Evolutionary conservation across 176 grass and related monocot species (phyloP).

Genomic region (Pontederia crassipes): DNA sequence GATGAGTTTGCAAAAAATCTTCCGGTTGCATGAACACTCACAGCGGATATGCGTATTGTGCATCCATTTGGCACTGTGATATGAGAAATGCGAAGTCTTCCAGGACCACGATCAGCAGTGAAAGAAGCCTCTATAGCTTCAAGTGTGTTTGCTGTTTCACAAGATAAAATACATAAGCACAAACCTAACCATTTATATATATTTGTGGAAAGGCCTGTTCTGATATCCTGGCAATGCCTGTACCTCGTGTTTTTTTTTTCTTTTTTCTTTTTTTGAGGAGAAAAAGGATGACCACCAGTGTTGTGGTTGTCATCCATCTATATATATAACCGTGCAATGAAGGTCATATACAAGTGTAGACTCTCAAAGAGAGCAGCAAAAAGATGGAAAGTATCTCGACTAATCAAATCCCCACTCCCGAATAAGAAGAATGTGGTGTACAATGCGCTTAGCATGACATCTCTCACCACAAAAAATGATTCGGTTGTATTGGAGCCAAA

Average conservation of each 20-base stretch:
- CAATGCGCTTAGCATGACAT: too few species aligned
- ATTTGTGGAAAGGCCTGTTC: background rate
- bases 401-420: too few species aligned
- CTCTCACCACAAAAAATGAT: too few species aligned
- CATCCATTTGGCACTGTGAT: constrained; percentile 77
- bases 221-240: background rate
- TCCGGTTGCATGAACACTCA: constrained; percentile 47
- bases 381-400: too few species aligned
- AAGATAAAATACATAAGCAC: constrained; percentile 17
- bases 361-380: too few species aligned
- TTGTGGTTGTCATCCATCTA: too few species aligned
- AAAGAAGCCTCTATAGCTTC: constrained; percentile 59
- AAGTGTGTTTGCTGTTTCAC: constrained; percentile 53
- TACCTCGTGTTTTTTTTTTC: constrained; percentile 42
- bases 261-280: too few species aligned
- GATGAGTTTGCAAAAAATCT: constrained; percentile 86
- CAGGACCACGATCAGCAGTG: constrained; percentile 50
- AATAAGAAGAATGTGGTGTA: too few species aligned
- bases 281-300: too few species aligned
- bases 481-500: too few species aligned
- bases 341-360: too few species aligned
- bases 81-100: constrained; percentile 61
- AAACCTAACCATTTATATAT: constrained; percentile 6
- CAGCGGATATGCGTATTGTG: constrained; percentile 65
- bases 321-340: too few species aligned